Evolutionary conservation across 805 yeast species (phyloP).

Genomic region (Saccharomycopsis oosterbeekiorum): DNA sequence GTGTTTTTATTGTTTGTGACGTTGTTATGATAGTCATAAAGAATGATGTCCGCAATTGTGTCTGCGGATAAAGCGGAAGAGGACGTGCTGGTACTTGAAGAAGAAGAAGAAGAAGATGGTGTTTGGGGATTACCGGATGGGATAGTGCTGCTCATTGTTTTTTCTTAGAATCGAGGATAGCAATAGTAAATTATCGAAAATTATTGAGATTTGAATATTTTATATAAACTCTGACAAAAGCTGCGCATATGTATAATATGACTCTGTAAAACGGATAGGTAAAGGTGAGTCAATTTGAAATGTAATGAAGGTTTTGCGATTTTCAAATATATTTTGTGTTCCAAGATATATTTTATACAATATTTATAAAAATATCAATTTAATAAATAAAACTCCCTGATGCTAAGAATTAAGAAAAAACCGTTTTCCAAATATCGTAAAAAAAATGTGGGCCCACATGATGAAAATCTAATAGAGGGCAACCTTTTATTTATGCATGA

Average conservation of each 20-base stretch:
- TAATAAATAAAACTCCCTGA: no score
- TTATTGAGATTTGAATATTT: not conserved
- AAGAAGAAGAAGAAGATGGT: not conserved
- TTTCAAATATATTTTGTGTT: no score
- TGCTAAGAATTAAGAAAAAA: no score
- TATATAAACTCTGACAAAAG: no score
- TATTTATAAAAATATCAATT: no score
- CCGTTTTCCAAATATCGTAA: not conserved
- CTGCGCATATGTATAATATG: no score
- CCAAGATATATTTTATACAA: no score
- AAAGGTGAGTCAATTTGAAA: no score
- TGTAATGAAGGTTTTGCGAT: no score
- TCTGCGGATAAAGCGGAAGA: conserved; percentile 5
- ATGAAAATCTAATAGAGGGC: not conserved
- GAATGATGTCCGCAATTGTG: conserved; percentile 14
- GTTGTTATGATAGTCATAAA: conserved; percentile 12
- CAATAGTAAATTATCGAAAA: no score
- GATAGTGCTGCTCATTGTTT: not conserved
- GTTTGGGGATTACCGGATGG: not conserved
- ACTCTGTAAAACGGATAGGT: no score
- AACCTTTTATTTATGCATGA: not conserved
- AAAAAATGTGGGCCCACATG: not conserved
- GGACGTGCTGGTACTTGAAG: not conserved
- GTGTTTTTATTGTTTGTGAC: conserved; percentile 9
- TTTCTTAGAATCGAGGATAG: no score